Evolutionary conservation across 1,284 basidiomycete species (phyloP), one percentile per base, ranked within the genome.

Genomic region (Cystobasidium sp.): DNA sequence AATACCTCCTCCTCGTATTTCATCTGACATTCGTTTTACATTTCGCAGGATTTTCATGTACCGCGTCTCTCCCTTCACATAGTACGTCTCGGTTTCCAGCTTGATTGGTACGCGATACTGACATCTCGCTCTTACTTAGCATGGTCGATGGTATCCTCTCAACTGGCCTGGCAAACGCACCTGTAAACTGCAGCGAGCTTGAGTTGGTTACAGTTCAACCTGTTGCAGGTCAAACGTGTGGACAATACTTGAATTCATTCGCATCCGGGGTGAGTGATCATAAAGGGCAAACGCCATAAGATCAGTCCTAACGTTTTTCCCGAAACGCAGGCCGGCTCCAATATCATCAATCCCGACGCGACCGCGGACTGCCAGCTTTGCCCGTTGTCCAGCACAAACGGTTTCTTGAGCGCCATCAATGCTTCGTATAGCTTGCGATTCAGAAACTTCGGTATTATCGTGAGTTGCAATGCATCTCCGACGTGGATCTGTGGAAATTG

Each of bases 41-140:
- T 89, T 92, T 73, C 24, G 47, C 67, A 64, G 91, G 91, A 84
- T 84, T 77, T 93, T 91, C 89, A 91, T 92, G 89, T 91, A 92
- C 82, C 49, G 52, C 46, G 37, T 61, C 55, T 52, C 47, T 20
- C 64, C 64, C 9, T 66, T 66, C 10, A 67, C 46, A 8, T 66
- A 66, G 64, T 66, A 53, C 6, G 64, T 53, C 22, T 16, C 46
- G 22, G 6, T 24, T 47, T 1, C 24, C 22, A 24, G 37, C 18
- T 6, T 9, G 9, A 52, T n/a, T 59, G 53, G 18, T 22, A 10
- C 24, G 18, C 14, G 31, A 51, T 44, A 44, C n/a, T 52, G 24
- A 49, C 43, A 37, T 18, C 3, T 67, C 58, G 24, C 31, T 18
- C 49, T 41, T 46, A 37, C 22, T 3, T 9, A 68, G 56, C 56